A percentile compares a stretch with the other conserved stretches of the same genome.
Evolutionary conservation across 192 early-diverging fungal species (phyloP).

Genomic region (Coemansia sp.): DNA sequence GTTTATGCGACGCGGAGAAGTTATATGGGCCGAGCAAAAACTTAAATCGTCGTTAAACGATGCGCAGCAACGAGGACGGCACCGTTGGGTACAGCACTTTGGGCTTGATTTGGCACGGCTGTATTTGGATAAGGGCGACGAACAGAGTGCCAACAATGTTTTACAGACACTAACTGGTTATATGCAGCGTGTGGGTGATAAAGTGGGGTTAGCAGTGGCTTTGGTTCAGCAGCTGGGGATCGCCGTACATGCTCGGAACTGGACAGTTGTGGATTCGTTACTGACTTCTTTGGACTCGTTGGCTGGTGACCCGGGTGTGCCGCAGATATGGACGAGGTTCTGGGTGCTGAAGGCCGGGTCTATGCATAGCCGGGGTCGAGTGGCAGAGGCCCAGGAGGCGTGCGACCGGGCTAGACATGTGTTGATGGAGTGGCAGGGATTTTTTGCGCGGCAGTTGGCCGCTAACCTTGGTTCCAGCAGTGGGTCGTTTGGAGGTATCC

Average conservation of each 20-base stretch:
- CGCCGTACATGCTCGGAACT: conserved; percentile 25
- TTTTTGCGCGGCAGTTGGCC: conserved; percentile 26
- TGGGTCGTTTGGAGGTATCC: conserved; percentile 17
- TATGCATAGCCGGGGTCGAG: conserved; percentile 14
- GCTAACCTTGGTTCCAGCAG: conserved; percentile 9
- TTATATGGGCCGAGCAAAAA: conserved; percentile 42
- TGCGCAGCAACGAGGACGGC: conserved; percentile 33
- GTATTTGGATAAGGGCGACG: conserved; percentile 14
- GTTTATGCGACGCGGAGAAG: conserved; percentile 29
- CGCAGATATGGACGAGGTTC: conserved; percentile 33
- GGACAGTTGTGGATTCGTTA: conserved; percentile 11
- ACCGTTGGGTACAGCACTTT: conserved; percentile 40
- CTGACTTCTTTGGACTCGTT: not conserved
- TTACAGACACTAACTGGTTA: conserved; percentile 17
- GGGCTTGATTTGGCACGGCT: conserved; percentile 32
- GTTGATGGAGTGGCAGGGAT: conserved; percentile 38
- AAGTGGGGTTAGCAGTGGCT: conserved; percentile 6
- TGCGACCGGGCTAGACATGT: conserved; percentile 29
- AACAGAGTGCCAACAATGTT: conserved; percentile 6
- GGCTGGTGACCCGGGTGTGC: not conserved
- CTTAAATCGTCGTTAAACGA: conserved; percentile 29
- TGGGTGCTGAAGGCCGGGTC: conserved; percentile 33
- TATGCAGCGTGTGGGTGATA: conserved; percentile 24
- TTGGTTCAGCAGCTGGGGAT: conserved; percentile 31
- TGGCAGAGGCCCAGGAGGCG: conserved; percentile 22